Conservation (phyloP, 176 grass and related monocot species). For the Saccharum spontaneum region DNA sequence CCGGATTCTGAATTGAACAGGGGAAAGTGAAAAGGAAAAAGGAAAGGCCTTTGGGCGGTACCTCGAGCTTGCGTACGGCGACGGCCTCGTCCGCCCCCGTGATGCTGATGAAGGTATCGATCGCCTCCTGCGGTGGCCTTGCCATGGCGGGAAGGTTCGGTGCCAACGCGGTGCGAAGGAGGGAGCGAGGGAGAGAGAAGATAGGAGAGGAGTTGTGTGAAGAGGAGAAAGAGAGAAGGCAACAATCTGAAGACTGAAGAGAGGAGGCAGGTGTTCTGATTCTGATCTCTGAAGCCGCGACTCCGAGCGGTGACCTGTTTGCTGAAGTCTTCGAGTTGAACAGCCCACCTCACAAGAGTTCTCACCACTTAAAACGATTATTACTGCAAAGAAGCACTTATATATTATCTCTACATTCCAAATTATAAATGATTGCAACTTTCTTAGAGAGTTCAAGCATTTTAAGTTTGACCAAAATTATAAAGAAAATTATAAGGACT, state of each 20-base stretch:
- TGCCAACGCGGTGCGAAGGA: not conserved
- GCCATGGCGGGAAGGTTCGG: conserved; percentile 52
- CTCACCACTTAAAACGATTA: not conserved
- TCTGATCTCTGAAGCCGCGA: conserved; percentile 1
- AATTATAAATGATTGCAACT: too few species aligned
- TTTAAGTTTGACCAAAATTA: too few species aligned
- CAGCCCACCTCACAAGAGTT: not conserved
- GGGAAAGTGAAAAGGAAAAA: too few species aligned
- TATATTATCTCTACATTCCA: too few species aligned
- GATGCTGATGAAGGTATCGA: conserved; percentile 87
- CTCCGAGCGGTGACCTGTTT: conserved; percentile 2
- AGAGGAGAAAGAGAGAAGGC: conserved; percentile 7
- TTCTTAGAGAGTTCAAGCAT: too few species aligned
- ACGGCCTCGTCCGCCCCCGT: conserved; percentile 62
- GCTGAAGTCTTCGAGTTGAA: not conserved
- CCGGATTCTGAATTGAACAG: not conserved
- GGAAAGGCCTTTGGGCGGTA: conserved; percentile 1
- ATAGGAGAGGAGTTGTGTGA: not conserved
- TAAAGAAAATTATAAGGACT: too few species aligned
- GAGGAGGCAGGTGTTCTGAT: not conserved
- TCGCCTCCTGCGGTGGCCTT: conserved; percentile 68
- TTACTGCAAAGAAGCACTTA: too few species aligned
- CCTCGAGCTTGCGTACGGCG: conserved; percentile 81
- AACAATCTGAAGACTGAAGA: too few species aligned
- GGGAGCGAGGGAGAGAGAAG: not conserved